A percentile compares a stretch with the other conserved stretches of the same genome.
Evolutionary conservation across 106 monocot genomes (phyloP).

Genomic region (Acorus calamus): DNA sequence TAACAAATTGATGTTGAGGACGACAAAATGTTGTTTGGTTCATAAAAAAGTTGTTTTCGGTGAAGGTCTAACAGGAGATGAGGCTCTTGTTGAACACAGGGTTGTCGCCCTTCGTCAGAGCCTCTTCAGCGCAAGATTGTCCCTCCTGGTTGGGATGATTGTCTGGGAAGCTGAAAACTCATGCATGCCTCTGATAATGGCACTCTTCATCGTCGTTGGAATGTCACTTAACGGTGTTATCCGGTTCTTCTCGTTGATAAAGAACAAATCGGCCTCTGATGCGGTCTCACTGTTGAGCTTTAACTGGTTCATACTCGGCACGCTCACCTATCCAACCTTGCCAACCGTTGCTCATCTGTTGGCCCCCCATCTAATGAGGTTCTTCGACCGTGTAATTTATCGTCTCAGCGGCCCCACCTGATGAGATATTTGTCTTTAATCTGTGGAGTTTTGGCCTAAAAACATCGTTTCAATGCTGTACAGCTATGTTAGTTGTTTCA

Average conservation of each 20-base stretch:
- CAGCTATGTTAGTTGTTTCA: too few species aligned
- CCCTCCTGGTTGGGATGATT: conserved; percentile 58
- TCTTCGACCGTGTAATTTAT: conserved; percentile 7
- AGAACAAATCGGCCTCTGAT: conserved; percentile 60
- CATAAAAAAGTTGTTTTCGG: too few species aligned
- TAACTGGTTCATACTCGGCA: conserved; percentile 80
- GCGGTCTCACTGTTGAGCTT: conserved; percentile 65
- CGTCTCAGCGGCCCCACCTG: background rate
- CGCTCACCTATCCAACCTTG: conserved; percentile 38
- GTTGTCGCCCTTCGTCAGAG: conserved; percentile 37
- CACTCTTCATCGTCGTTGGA: conserved; percentile 62
- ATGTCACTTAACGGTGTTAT: conserved; percentile 68
- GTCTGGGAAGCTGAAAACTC: conserved; percentile 63
- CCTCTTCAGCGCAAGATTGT: conserved; percentile 53
- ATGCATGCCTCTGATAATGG: conserved; percentile 62
- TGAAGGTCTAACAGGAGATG: conserved; percentile 2
- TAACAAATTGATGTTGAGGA: too few species aligned
- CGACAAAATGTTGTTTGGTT: too few species aligned
- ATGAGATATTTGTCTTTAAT: too few species aligned
- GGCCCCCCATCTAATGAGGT: conserved; percentile 12
- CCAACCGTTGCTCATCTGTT: conserved; percentile 36
- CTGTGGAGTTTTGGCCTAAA: too few species aligned
- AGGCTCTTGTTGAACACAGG: conserved; percentile 14
- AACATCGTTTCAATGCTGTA: too few species aligned
- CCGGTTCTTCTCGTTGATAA: conserved; percentile 59